phyloP scores from a whole-genome alignment of 768 basidiomycete species.

The Phanerochaete sordida region DNA sequence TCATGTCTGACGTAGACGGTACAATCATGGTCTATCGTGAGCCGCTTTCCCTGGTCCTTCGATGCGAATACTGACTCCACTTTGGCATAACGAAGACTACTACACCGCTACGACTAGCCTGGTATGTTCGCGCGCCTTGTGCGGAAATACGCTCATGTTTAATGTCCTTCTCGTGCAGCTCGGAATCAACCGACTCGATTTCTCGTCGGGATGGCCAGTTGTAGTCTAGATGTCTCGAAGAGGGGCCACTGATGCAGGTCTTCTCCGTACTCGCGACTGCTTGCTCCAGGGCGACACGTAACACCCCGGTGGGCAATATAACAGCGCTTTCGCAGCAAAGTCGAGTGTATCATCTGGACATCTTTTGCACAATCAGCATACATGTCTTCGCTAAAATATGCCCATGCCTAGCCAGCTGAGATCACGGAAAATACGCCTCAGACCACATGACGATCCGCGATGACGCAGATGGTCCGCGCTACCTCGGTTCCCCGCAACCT shows the following conservation, averaged over 20 bases:
- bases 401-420: too few species aligned
- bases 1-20: slow-evolving; percentile 42
- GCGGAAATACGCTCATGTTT: not conserved
- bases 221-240: not conserved
- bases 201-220: slow-evolving; percentile 32
- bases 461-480: slow-evolving; percentile 6
- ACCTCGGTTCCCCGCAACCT: not conserved
- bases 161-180: slow-evolving; percentile 30
- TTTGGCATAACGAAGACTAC: slow-evolving; percentile 40
- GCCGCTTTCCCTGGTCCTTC: slow-evolving; percentile 12
- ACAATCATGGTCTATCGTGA: slow-evolving; percentile 48
- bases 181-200: slow-evolving; percentile 31
- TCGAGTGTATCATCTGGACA: too few species aligned
- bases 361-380: too few species aligned
- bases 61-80: not conserved
- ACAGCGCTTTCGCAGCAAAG: too few species aligned
- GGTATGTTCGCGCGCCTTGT: not conserved
- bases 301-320: too few species aligned
- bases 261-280: too few species aligned
- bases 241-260: too few species aligned
- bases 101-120: slow-evolving; percentile 31
- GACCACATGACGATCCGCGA: too few species aligned
- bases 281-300: too few species aligned
- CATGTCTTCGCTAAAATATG: too few species aligned
- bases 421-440: too few species aligned